Evolutionary conservation across 2,329 filamentous ascomycete genomes (phyloP), one percentile per base, ranked within the genome.

Genomic region (Colletotrichum filicis): DNA sequence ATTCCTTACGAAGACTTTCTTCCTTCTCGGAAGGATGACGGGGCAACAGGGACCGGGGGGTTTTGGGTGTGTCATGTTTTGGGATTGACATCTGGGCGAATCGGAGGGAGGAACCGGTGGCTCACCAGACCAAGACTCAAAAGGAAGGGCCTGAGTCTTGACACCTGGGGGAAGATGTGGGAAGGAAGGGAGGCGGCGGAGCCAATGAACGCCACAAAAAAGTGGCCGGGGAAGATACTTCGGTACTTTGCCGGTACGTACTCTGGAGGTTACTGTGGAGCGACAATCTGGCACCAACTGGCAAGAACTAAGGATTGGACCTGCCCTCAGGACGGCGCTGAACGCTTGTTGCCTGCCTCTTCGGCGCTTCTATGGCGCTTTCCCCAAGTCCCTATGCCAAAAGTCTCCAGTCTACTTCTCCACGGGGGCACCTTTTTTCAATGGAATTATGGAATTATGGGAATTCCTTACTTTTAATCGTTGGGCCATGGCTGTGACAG

Each of bases 331-430:
- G 37, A 42, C 37, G 35, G 42, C n/a, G 59, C 24, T 24, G 12
- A 24, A 30, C 30, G 56, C 28, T 22, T 61, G 60, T 56, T 66
- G 53, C 53, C 55, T 60, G 55, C n/a, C 28, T 58, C n/a, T 32
- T 73, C 70, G 70, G 70, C 70, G 70, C 66, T 73, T 70, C 70
- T 73, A 62, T 73, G 70, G 70, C 59, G 70, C 66, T 73, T 73
- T 70, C 70, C 70, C 70, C 58, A 74, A 70, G 32, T 61, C 66
- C 58, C 60, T 32, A 32, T 52, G n/a, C 56, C 52, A n/a, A 32
- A 32, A 56, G 26, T 26, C 28, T 52, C n/a, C 55, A 52, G 28
- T 58, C 12, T 59, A 19, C 60, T 70, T 49, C 71, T 69, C 49
- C 53, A 49, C 49, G 69, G 68, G 68, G 55, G 62, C 63, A 61